phyloP scores from a whole-genome alignment of 805 yeast species.

The Wickerhamomyces xylosicus region DNA sequence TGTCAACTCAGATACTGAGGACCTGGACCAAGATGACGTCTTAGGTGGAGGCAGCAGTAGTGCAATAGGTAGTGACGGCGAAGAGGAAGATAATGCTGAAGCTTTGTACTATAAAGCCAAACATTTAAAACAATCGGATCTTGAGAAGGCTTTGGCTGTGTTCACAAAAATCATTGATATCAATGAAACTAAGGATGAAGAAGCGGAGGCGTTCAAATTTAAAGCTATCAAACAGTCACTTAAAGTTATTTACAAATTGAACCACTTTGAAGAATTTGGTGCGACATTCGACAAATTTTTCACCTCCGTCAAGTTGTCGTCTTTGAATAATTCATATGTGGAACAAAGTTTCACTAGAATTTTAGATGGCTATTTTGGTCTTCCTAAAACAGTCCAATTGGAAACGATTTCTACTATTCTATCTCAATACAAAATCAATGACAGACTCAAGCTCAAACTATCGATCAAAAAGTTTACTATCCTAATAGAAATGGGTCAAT shows the following conservation, averaged over 20 bases:
- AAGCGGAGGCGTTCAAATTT: constrained; percentile 13
- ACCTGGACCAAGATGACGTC: constrained; percentile 7
- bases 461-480: constrained; percentile 33
- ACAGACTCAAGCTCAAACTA: constrained; percentile 38
- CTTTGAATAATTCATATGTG: constrained; percentile 18
- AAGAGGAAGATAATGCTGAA: constrained; percentile 20
- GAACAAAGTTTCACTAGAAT: constrained; percentile 29
- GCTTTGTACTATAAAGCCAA: constrained; percentile 20
- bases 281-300: constrained; percentile 4
- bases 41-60: background rate
- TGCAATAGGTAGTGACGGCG: background rate
- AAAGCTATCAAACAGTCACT: constrained; percentile 17
- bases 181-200: constrained; percentile 26
- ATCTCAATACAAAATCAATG: constrained; percentile 17
- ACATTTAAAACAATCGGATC: constrained; percentile 15
- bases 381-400: constrained; percentile 13
- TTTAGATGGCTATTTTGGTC: constrained; percentile 22
- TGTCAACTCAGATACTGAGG: constrained; percentile 16
- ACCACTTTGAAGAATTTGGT: constrained; percentile 7
- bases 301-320: constrained; percentile 6
- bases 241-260: constrained; percentile 15
- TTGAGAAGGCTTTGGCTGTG: constrained; percentile 10
- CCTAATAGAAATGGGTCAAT: constrained; percentile 20
- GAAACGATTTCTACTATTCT: constrained; percentile 23
- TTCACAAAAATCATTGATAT: constrained; percentile 19